Base-by-base conservation (phyloP, 108 stramenopile species). In the Pseudonitzschia pungens region DNA sequence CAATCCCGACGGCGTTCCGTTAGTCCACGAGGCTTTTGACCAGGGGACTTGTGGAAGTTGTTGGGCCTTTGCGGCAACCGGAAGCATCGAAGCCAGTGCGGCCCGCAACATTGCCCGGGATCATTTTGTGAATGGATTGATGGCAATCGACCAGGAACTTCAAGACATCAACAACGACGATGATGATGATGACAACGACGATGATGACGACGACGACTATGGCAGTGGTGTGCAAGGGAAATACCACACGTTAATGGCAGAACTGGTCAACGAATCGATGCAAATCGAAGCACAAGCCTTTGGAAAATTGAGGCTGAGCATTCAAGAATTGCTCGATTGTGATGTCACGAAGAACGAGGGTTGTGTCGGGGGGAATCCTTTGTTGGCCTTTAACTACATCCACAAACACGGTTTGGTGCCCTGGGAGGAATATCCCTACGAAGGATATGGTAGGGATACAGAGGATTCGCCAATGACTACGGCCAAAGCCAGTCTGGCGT, bases 11-110 rank as follows among this genome's bases (percentile, higher is more conserved):
- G 84, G 87, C 20, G 87, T 90, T n/a, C 54, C 81, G 0, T 75
- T 93, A 27, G 92, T 91, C 3, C 88, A 93, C 57, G 42, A 51
- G 28, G 72, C 81, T 0, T 80, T 86, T 65, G 85, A 90, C 81
- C 92, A 92, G 77, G 93, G 92, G 9, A 51, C 65, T 33, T 97
- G 96, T 79, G 96, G 97, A 21, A 91, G 87, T 0, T 99, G 99
- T 85, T 99, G 97, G 97, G 96, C 99, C 11, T 97, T 98, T 69
- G 90, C 95, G n/a, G 92, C 98, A 10, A 90, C 96, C 5, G 99
- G 97, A 0, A 84, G 93, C 21, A 65, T 97, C 69, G 97, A 98
- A 83, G 92, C 96, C 18, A 86, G 84, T 71, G 83, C 81, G 7
- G 84, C 83, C 4, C 88, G 92, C 0, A 79, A 75, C 50, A 74